Conservation (phyloP, 352 stramenopile genomes). For the Pythium myriotylum region DNA sequence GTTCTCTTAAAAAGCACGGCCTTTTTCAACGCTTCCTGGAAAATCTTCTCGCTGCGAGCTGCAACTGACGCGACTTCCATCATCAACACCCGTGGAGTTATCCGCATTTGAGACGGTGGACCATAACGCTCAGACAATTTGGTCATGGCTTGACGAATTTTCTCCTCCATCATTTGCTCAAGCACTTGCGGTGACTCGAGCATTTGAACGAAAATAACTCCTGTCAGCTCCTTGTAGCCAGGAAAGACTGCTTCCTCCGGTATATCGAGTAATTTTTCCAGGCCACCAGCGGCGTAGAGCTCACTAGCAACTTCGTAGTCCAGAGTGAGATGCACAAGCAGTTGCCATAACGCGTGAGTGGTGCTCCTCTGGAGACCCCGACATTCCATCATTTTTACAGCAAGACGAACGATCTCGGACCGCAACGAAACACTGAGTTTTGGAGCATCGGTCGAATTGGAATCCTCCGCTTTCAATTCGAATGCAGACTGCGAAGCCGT, state of each 20-base stretch:
- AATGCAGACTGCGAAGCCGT: conserved; percentile 5
- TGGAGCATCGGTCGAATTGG: not conserved
- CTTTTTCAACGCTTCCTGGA: conserved; percentile 70
- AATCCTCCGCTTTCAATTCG: not conserved
- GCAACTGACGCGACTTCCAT: conserved; percentile 78
- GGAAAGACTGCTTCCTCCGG: conserved; percentile 46
- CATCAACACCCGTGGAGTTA: conserved; percentile 77
- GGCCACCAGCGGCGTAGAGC: conserved; percentile 51
- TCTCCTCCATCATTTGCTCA: conserved; percentile 88
- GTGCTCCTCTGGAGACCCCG: conserved; percentile 31
- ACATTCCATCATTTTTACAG: conserved; percentile 23
- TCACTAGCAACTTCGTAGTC: conserved; percentile 73
- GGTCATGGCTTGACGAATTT: conserved; percentile 72
- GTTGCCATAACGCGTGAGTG: conserved; percentile 74
- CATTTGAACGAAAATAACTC: conserved; percentile 65
- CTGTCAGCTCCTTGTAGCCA: conserved; percentile 78
- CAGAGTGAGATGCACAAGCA: conserved; percentile 66
- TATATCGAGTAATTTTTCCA: conserved; percentile 67
- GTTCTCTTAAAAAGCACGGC: conserved; percentile 78
- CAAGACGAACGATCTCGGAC: conserved; percentile 21
- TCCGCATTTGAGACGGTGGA: conserved; percentile 73
- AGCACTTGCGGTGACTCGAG: conserved; percentile 84
- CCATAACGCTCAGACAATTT: conserved; percentile 79
- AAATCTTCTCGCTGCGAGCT: conserved; percentile 74
- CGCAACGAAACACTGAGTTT: conserved; percentile 15